Evolutionary conservation across 2,329 filamentous ascomycete genomes (phyloP).

Genomic region (Fusarium phyllophilum): DNA sequence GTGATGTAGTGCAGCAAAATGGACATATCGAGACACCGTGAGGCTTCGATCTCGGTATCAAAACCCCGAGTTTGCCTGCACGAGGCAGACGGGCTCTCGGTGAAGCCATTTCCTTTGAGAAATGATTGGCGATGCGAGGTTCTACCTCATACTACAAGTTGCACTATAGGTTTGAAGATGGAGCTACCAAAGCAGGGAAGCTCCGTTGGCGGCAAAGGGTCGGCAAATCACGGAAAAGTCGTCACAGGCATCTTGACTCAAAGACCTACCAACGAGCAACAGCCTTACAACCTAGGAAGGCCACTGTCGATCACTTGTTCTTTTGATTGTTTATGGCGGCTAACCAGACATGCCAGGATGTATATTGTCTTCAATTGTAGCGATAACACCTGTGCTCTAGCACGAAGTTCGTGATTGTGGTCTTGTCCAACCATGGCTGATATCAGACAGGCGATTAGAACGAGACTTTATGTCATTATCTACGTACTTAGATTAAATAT

Average conservation of each 20-base stretch:
- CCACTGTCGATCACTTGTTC: slow-evolving; percentile 21
- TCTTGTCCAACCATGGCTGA: background rate
- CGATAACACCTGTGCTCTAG: background rate
- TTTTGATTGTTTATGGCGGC: background rate
- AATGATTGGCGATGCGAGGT: slow-evolving; percentile 34
- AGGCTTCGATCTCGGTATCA: slow-evolving; percentile 33
- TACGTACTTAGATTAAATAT: background rate
- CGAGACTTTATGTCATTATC: background rate
- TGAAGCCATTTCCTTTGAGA: slow-evolving; percentile 45
- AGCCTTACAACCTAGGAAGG: slow-evolving; percentile 13
- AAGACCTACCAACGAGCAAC: slow-evolving; percentile 6
- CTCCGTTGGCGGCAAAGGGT: slow-evolving; percentile 39
- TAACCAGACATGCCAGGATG: background rate
- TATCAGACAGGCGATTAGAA: background rate
- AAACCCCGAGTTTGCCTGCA: slow-evolving; percentile 42
- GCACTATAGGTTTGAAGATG: slow-evolving; percentile 18
- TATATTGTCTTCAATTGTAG: background rate
- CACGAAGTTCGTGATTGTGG: background rate
- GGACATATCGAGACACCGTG: slow-evolving; percentile 42
- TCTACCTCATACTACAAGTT: background rate
- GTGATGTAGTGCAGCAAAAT: slow-evolving; percentile 46
- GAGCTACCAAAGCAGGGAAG: slow-evolving; percentile 31
- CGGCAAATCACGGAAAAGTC: slow-evolving; percentile 43
- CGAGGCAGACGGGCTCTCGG: slow-evolving; percentile 45
- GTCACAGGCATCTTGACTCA: slow-evolving; percentile 12